Conservation (phyloP, 2,329 filamentous ascomycete genomes). For the Cryphonectria naterciae region DNA sequence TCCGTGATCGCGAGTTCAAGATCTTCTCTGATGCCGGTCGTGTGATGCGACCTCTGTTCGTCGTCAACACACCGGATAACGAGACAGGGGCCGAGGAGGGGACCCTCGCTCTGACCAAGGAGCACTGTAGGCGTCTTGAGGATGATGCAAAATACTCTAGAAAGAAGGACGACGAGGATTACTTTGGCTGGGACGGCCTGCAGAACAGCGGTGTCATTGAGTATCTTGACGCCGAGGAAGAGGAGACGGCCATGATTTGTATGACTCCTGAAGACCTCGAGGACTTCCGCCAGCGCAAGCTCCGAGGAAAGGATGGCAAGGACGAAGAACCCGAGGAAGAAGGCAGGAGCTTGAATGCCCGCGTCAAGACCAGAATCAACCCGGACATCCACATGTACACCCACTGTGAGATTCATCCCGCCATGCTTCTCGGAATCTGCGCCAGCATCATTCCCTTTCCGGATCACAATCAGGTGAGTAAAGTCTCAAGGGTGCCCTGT, state of each 20-base stretch:
- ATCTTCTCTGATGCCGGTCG: slow-evolving; percentile 97
- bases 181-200: slow-evolving; percentile 87
- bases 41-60: slow-evolving; percentile 91
- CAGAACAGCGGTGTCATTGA: slow-evolving; percentile 86
- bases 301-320: slow-evolving; percentile 67
- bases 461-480: slow-evolving; percentile 85
- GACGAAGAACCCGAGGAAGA: slow-evolving; percentile 68
- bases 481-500: neutral
- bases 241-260: slow-evolving; percentile 98
- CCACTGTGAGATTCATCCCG: slow-evolving; percentile 98
- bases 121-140: slow-evolving; percentile 77
- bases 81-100: slow-evolving; percentile 65
- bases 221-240: slow-evolving; percentile 96
- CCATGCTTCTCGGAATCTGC: slow-evolving; percentile 98
- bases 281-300: slow-evolving; percentile 70
- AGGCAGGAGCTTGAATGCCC: slow-evolving; percentile 73
- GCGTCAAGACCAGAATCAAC: slow-evolving; percentile 87
- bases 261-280: slow-evolving; percentile 98
- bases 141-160: slow-evolving; percentile 65
- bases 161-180: slow-evolving; percentile 61
- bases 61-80: slow-evolving; percentile 86
- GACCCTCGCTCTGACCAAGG: slow-evolving; percentile 79
- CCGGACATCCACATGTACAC: slow-evolving; percentile 90
- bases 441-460: slow-evolving; percentile 99
- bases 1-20: slow-evolving; percentile 96